Evolutionary conservation across 345 rosid genomes (phyloP).

Genomic region (Cardamine occulta): DNA sequence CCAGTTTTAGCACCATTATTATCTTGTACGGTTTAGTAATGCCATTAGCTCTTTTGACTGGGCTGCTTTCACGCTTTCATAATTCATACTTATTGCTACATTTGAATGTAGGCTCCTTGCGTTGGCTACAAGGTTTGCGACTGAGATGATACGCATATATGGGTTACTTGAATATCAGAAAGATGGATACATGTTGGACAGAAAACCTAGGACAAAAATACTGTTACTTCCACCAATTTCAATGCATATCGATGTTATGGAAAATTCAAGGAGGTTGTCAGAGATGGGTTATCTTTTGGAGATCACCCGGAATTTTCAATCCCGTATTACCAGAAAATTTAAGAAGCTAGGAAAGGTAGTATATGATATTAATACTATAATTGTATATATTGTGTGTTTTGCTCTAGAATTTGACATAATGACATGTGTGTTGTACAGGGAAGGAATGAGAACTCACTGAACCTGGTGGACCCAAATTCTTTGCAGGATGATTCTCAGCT

Average conservation of each 20-base stretch:
- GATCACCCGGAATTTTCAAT: constrained; percentile 75
- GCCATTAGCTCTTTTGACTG: constrained; percentile 16
- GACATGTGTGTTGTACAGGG: constrained; percentile 52
- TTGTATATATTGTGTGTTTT: constrained; percentile 29
- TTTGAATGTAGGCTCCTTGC: constrained; percentile 74
- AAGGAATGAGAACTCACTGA: constrained; percentile 53
- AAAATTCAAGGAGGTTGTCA: constrained; percentile 57
- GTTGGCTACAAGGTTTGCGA: constrained; percentile 75
- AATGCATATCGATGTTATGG: constrained; percentile 48
- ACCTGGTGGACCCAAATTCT: constrained; percentile 46
- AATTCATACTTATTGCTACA: constrained; percentile 35
- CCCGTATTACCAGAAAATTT: constrained; percentile 63
- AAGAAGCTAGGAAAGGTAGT: constrained; percentile 69
- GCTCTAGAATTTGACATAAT: constrained; percentile 26
- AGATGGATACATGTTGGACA: constrained; percentile 49
- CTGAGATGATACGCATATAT: constrained; percentile 77
- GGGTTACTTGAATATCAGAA: constrained; percentile 66
- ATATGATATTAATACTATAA: constrained; percentile 12
- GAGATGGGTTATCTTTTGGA: constrained; percentile 89
- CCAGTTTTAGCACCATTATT: constrained; percentile 25
- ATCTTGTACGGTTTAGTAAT: constrained; percentile 23
- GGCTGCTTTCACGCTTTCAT: constrained; percentile 34
- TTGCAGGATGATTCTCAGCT: constrained; percentile 64
- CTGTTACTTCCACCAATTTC: constrained; percentile 61
- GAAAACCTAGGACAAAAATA: constrained; percentile 43